phyloP scores from a whole-genome alignment of 129 eudicot genomes.

The Oenanthe sinensis region DNA sequence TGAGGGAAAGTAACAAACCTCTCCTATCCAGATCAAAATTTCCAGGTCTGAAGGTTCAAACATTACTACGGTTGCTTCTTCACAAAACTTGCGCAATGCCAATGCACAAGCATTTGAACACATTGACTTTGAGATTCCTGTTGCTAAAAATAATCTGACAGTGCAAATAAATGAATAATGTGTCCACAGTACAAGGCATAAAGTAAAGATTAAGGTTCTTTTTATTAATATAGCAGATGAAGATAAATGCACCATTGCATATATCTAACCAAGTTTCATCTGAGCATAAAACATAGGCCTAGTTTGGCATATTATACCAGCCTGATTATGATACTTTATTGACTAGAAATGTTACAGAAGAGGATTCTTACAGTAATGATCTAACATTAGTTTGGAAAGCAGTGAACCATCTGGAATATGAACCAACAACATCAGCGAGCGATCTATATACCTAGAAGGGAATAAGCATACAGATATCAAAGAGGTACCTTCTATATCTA shows the following conservation, averaged over 20 bases:
- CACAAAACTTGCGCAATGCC: conserved; percentile 86
- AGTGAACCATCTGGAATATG: conserved; percentile 88
- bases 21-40: conserved; percentile 78
- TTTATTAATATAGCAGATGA: not conserved
- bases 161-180: conserved; percentile 11
- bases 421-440: conserved; percentile 82
- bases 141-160: conserved; percentile 81
- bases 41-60: conserved; percentile 70
- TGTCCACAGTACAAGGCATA: not conserved
- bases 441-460: conserved; percentile 78
- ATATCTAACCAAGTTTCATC: not conserved
- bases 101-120: conserved; percentile 78
- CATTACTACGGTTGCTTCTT: conserved; percentile 63
- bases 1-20: conserved; percentile 40
- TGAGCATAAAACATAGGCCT: not conserved
- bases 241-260: not conserved
- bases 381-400: conserved; percentile 48
- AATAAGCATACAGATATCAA: conserved; percentile 14
- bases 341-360: conserved; percentile 8
- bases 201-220: not conserved
- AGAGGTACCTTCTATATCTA: conserved; percentile 5
- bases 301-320: not conserved
- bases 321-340: not conserved
- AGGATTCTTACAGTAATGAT: conserved; percentile 61
- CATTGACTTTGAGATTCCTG: conserved; percentile 70